phyloP scores from a whole-genome alignment of 257 asterid genomes.

The Solanum medicagineum region DNA sequence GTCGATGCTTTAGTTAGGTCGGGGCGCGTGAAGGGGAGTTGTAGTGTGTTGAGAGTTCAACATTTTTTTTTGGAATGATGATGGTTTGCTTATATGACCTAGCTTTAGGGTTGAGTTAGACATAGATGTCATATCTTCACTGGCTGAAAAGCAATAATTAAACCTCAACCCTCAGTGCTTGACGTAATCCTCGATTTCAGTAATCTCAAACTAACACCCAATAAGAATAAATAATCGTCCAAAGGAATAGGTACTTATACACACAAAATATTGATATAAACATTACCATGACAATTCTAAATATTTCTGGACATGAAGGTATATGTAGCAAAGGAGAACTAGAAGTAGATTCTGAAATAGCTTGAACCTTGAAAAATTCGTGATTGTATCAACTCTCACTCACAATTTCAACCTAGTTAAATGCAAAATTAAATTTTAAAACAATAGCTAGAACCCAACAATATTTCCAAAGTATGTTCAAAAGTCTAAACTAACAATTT shows the following conservation, averaged over 20 bases:
- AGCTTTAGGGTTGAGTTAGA: neutral
- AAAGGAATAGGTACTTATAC: neutral
- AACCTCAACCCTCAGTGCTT: neutral
- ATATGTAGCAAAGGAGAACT: neutral
- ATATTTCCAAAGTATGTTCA: neutral
- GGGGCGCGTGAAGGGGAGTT: neutral
- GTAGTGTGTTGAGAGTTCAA: neutral
- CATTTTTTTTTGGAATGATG: neutral
- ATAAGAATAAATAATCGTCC: neutral
- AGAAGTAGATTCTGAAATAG: neutral
- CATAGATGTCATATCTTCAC: neutral
- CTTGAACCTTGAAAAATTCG: neutral
- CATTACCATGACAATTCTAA: neutral
- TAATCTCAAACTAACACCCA: neutral
- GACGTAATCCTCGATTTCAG: neutral
- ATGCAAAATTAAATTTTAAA: neutral
- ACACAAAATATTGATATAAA: neutral
- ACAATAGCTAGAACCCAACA: neutral
- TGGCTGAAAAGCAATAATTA: neutral
- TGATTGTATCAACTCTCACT: neutral
- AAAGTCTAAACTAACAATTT: neutral
- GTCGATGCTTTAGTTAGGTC: neutral
- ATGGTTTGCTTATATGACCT: neutral
- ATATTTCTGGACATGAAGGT: neutral
- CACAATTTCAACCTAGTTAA: neutral